Conservation (phyloP, 164 flowering plant genomes). For the Umbilicus rupestris region DNA sequence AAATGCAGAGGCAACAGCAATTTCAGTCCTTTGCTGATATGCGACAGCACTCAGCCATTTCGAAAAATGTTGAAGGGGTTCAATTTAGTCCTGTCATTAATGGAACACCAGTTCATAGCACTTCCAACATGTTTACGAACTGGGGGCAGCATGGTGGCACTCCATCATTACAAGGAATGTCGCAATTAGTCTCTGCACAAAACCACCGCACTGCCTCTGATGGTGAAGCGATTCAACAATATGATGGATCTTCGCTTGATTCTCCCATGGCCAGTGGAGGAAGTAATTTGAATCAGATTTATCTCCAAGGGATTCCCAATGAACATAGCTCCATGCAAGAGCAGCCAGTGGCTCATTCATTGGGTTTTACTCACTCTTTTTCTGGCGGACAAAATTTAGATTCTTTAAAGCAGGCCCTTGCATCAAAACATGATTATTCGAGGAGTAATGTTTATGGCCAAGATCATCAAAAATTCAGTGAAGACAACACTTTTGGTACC, state of each 20-base stretch:
- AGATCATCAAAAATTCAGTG: constrained; percentile 25
- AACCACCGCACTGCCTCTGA: constrained; percentile 9
- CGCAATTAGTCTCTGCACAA: constrained; percentile 32
- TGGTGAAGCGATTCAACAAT: constrained; percentile 38
- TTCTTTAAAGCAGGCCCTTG: constrained; percentile 25
- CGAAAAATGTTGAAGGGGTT: constrained; percentile 32
- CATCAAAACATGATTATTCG: constrained; percentile 32
- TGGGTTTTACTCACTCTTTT: constrained; percentile 30
- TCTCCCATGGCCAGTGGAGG: constrained; percentile 34
- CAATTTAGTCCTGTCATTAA: constrained; percentile 31
- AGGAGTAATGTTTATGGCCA: constrained; percentile 23
- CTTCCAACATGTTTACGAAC: constrained; percentile 33
- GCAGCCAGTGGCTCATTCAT: constrained; percentile 21
- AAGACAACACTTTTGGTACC: constrained; percentile 22
- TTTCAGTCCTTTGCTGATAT: constrained; percentile 29
- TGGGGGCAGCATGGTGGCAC: constrained; percentile 35
- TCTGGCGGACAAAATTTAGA: constrained; percentile 26
- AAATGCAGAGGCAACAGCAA: constrained; percentile 45
- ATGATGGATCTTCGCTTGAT: constrained; percentile 45
- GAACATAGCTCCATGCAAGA: constrained; percentile 30
- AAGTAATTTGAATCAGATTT: constrained; percentile 29
- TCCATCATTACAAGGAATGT: constrained; percentile 33
- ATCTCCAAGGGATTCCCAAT: constrained; percentile 36
- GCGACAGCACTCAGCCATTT: constrained; percentile 31
- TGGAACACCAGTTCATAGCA: constrained; percentile 30